A percentile compares a stretch with the other conserved stretches of the same genome.
These are phyloP conservation scores for Rhizopogon rudus DNA, from an alignment of 768 basidiomycete species.

Conservation along the genomic window DNA sequence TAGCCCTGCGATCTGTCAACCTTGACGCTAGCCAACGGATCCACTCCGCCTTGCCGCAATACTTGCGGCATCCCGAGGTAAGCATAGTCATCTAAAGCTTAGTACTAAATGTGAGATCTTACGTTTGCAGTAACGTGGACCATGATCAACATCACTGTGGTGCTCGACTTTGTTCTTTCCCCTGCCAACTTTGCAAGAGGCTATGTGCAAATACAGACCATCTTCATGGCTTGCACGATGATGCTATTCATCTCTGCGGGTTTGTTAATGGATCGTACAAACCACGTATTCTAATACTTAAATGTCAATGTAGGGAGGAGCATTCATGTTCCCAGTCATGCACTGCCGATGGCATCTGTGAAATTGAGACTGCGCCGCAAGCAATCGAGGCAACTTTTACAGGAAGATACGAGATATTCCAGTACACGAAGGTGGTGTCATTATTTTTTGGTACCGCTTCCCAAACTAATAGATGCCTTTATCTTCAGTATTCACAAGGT, in stretches of 20 bases:
- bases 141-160: constrained; percentile 50
- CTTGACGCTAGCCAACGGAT: constrained; percentile 23
- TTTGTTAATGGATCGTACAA: constrained; percentile 13
- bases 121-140: constrained; percentile 32
- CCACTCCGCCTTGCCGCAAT: constrained; percentile 35
- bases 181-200: constrained; percentile 52
- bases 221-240: constrained; percentile 42
- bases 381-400: constrained; percentile 60
- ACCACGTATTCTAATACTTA: background rate
- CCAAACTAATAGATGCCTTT: background rate
- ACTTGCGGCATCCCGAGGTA: constrained; percentile 41
- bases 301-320: constrained; percentile 35
- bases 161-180: constrained; percentile 45
- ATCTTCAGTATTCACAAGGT: constrained; percentile 50
- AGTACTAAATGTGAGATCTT: background rate
- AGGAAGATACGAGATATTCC: constrained; percentile 55
- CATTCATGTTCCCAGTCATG: constrained; percentile 45
- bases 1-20: constrained; percentile 40
- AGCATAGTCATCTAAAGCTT: background rate
- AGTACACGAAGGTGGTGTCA: constrained; percentile 53
- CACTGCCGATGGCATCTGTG: constrained; percentile 45
- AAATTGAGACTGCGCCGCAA: constrained; percentile 54
- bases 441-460: background rate
- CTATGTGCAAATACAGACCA: constrained; percentile 45
- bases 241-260: constrained; percentile 54